A percentile compares a stretch with the other conserved stretches of the same genome.
Conservation (phyloP, 805 yeast species). For the Hanseniaspora lachancei region DNA sequence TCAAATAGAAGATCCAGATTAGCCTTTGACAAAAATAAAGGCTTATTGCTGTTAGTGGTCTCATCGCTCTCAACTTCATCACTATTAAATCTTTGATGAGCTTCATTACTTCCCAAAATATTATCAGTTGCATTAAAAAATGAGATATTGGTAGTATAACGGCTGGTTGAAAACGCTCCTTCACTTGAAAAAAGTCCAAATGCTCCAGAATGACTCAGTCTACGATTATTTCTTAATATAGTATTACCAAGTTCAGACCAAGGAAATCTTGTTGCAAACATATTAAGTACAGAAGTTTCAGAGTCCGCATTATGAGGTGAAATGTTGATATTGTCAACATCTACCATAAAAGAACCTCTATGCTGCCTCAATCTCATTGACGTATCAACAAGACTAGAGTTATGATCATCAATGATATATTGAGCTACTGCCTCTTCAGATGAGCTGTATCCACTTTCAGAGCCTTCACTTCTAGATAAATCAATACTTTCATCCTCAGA, state of each 20-base stretch:
- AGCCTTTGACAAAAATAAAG: neutral
- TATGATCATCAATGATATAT: neutral
- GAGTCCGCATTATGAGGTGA: neutral
- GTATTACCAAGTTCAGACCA: neutral
- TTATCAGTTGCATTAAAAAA: neutral
- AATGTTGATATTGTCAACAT: neutral
- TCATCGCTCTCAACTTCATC: neutral
- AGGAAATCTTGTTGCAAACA: neutral
- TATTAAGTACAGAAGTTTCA: neutral
- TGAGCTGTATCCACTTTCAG: neutral
- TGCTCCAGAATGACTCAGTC: too few relatives aligned
- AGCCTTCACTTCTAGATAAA: neutral
- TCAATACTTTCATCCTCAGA: slow-evolving; percentile 6
- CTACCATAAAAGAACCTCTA: neutral
- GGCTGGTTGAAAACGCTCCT: neutral
- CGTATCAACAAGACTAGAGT: neutral
- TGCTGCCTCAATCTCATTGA: neutral
- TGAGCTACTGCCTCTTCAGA: neutral
- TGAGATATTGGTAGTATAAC: neutral
- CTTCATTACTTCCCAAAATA: neutral
- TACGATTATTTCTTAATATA: neutral
- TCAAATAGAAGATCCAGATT: neutral
- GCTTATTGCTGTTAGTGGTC: neutral
- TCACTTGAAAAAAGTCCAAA: neutral
- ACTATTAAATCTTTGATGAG: neutral